These are phyloP conservation scores for Vanderwaltozyma tropicalis DNA, from an alignment of 805 yeast species.

Conservation along the genomic window DNA sequence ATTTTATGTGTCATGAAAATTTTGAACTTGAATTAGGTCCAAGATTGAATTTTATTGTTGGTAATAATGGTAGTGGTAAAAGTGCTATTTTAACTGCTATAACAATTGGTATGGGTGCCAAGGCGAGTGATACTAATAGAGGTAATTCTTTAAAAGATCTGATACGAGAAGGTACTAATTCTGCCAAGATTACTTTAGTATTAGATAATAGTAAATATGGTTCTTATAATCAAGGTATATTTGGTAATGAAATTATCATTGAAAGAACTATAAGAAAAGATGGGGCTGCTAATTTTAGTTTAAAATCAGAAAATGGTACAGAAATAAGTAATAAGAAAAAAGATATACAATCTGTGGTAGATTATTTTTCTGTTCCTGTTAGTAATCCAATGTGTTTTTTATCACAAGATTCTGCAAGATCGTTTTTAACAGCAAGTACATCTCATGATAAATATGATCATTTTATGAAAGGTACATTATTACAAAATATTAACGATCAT, in stretches of 20 bases:
- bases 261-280: conserved; percentile 54
- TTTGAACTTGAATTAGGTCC: conserved; percentile 71
- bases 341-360: conserved; percentile 58
- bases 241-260: conserved; percentile 58
- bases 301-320: conserved; percentile 43
- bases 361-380: conserved; percentile 63
- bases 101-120: conserved; percentile 79
- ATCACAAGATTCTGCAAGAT: conserved; percentile 89
- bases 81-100: conserved; percentile 82
- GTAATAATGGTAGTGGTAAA: conserved; percentile 87
- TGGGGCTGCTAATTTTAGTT: conserved; percentile 41
- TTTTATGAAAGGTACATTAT: conserved; percentile 72
- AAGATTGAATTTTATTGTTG: conserved; percentile 74
- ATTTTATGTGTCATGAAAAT: conserved; percentile 85
- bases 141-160: conserved; percentile 61
- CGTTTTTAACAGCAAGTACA: conserved; percentile 70
- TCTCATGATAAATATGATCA: conserved; percentile 61
- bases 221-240: conserved; percentile 52
- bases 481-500: conserved; percentile 54
- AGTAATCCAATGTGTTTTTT: conserved; percentile 87
- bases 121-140: conserved; percentile 78
- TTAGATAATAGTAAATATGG: conserved; percentile 57
- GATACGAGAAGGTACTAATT: conserved; percentile 64
- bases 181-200: conserved; percentile 57
- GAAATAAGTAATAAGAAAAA: conserved; percentile 50